Evolutionary conservation across 768 basidiomycete genomes (phyloP).

Genomic region (Macrolepiota fuliginosa): DNA sequence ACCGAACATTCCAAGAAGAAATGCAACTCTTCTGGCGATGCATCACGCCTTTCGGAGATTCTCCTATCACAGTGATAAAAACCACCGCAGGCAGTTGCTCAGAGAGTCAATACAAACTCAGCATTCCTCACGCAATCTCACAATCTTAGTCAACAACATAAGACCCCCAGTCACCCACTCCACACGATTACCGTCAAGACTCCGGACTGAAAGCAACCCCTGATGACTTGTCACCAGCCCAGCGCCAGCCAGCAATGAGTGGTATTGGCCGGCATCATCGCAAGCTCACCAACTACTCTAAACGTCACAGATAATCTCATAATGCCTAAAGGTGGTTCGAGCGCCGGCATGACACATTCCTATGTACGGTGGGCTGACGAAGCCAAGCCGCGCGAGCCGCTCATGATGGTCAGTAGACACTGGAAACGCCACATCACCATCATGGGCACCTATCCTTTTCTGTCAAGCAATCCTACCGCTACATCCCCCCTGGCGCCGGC

Average conservation of each 20-base stretch:
- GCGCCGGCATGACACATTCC: not conserved
- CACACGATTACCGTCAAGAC: not conserved
- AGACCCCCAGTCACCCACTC: not conserved
- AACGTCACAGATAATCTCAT: not conserved
- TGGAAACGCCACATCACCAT: not conserved
- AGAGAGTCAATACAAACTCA: not conserved
- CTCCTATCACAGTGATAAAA: not conserved
- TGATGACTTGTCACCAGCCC: not conserved
- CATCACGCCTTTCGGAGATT: not conserved
- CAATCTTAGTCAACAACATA: not conserved
- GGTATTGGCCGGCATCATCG: no score
- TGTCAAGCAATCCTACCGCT: not conserved
- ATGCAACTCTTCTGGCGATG: not conserved
- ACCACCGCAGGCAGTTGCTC: not conserved
- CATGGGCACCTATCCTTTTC: not conserved
- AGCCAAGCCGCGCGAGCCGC: not conserved
- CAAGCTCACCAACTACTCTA: not conserved
- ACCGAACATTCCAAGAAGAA: not conserved
- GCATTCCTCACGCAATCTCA: not conserved
- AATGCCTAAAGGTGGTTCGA: not conserved
- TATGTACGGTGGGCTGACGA: not conserved
- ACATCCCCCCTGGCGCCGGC: not conserved
- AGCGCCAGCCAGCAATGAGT: no score
- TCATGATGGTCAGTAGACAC: not conserved
- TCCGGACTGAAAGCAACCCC: not conserved